Percentiles rank a stretch among this genome's conserved stretches.
Conservation (phyloP, 352 stramenopile species). For the Globisporangium nunn region DNA sequence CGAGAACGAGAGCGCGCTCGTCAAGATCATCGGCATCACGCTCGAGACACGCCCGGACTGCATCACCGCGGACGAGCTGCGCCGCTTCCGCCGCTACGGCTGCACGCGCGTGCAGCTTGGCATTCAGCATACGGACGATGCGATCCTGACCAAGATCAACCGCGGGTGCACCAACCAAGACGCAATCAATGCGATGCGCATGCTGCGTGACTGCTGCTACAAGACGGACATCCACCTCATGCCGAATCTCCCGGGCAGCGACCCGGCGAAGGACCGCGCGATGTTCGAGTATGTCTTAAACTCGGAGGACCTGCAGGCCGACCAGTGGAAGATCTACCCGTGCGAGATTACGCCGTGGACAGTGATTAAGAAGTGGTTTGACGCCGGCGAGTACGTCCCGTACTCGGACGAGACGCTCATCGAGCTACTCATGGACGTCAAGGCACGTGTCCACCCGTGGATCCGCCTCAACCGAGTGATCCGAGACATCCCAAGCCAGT, state of each 20-base stretch:
- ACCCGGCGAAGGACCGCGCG: constrained; percentile 66
- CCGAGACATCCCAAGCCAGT: constrained; percentile 91
- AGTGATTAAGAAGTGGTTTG: constrained; percentile 89
- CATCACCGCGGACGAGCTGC: constrained; percentile 85
- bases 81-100: constrained; percentile 73
- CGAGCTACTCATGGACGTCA: constrained; percentile 86
- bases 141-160: constrained; percentile 89
- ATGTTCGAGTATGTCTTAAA: constrained; percentile 91
- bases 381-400: constrained; percentile 83
- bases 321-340: constrained; percentile 95
- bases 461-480: constrained; percentile 93
- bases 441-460: constrained; percentile 90
- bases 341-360: constrained; percentile 90
- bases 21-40: constrained; percentile 90
- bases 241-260: constrained; percentile 87
- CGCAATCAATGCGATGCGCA: constrained; percentile 60
- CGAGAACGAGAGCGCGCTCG: constrained; percentile 74
- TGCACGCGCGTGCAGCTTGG: constrained; percentile 88
- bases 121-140: constrained; percentile 90
- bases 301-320: constrained; percentile 86
- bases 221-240: constrained; percentile 93
- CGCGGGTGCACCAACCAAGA: constrained; percentile 76
- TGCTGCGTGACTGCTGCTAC: constrained; percentile 91
- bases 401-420: constrained; percentile 87
- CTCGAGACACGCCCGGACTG: constrained; percentile 88